Conservation (phyloP, 1,139 yeast species). For the Diutina pseudorugosa region DNA sequence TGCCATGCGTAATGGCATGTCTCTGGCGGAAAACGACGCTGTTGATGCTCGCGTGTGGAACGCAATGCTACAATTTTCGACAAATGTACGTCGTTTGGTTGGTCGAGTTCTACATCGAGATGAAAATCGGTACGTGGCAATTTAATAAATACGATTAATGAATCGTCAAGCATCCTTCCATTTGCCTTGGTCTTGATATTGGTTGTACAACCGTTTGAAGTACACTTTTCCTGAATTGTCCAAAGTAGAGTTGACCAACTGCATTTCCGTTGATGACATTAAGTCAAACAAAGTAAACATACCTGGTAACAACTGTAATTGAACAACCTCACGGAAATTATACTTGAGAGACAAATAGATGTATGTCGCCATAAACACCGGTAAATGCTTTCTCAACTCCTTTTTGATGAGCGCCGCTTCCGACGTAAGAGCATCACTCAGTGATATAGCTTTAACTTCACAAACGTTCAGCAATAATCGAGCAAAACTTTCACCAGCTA, state of each 20-base stretch:
- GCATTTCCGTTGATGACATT: constrained; percentile 55
- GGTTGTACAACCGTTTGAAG: constrained; percentile 55
- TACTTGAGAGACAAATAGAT: constrained; percentile 37
- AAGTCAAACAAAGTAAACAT: constrained; percentile 57
- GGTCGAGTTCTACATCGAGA: constrained; percentile 23
- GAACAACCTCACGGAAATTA: constrained; percentile 35
- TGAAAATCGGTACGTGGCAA: constrained; percentile 13
- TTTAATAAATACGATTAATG: neutral
- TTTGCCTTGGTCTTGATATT: constrained; percentile 68
- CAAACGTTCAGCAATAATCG: constrained; percentile 59
- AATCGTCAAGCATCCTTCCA: constrained; percentile 47
- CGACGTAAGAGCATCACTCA: constrained; percentile 33
- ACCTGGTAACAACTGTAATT: constrained; percentile 43
- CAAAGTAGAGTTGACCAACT: constrained; percentile 51
- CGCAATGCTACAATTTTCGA: neutral
- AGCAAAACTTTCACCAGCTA: constrained; percentile 11
- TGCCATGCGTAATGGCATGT: neutral
- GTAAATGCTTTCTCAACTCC: constrained; percentile 50
- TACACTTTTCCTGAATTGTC: constrained; percentile 62
- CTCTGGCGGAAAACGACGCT: neutral
- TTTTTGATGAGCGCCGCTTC: constrained; percentile 42
- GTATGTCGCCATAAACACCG: constrained; percentile 47
- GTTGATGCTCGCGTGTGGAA: neutral
- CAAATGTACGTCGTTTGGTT: constrained; percentile 11
- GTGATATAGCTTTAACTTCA: constrained; percentile 29